Conservation (phyloP, 768 basidiomycete species). For the Collybiopsis confluens region DNA sequence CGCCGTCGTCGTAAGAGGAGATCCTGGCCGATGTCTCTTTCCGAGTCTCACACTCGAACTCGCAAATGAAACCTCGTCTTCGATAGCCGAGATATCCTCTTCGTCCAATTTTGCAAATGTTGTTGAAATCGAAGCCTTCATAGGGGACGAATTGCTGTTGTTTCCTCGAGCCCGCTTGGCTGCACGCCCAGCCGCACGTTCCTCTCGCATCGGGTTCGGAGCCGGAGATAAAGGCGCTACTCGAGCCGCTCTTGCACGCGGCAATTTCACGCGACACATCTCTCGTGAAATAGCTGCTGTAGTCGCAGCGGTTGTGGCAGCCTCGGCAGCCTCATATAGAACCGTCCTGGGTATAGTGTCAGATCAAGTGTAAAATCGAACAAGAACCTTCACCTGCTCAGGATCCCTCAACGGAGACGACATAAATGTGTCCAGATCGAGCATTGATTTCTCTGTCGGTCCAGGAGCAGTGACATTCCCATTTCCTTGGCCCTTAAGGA, state of each 20-base stretch:
- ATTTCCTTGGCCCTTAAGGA: neutral
- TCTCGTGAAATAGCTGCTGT: neutral
- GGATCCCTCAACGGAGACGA: neutral
- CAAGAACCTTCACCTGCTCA: neutral
- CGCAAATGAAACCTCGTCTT: neutral
- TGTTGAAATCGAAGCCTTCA: neutral
- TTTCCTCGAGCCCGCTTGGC: neutral
- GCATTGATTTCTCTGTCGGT: constrained; percentile 1
- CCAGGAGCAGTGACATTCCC: neutral
- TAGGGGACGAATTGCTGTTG: neutral
- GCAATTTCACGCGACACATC: neutral
- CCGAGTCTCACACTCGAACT: neutral
- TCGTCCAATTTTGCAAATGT: constrained; percentile 7
- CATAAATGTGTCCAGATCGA: constrained; percentile 7
- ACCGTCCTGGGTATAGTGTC: no score
- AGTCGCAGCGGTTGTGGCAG: neutral
- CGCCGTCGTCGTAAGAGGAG: no score
- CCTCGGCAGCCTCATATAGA: neutral
- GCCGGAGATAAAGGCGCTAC: neutral
- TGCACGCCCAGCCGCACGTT: no score
- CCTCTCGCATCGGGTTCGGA: neutral
- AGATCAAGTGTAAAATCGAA: neutral
- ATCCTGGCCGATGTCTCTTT: neutral
- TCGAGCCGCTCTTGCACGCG: neutral
- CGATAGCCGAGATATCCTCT: constrained; percentile 6